Conservation (phyloP, 2,329 filamentous ascomycete genomes). For the Xylariaceae sp. region DNA sequence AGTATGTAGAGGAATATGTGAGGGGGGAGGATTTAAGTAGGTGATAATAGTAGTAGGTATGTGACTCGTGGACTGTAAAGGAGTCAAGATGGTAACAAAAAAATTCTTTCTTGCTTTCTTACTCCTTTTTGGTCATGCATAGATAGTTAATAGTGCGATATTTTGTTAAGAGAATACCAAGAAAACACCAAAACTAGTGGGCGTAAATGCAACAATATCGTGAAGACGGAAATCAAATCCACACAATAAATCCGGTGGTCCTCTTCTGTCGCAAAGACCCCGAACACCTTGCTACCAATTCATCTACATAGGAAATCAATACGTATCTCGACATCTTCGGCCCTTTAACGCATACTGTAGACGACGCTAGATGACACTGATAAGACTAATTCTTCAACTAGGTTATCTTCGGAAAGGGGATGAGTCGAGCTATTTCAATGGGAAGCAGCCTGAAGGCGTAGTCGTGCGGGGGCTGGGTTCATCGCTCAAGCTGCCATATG, state of each 20-base stretch:
- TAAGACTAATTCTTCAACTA: slow-evolving; percentile 3
- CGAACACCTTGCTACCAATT: slow-evolving; percentile 25
- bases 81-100: background rate
- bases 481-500: slow-evolving; percentile 28
- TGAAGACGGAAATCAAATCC: background rate
- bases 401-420: background rate
- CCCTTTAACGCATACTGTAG: slow-evolving; percentile 28
- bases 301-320: slow-evolving; percentile 26
- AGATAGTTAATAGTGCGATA: background rate
- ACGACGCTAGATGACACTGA: slow-evolving; percentile 14
- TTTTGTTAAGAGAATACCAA: background rate
- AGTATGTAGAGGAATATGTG: background rate
- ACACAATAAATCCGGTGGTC: slow-evolving; percentile 1
- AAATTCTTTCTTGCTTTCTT: background rate
- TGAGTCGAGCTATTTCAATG: background rate
- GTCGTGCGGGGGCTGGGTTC: slow-evolving; percentile 39
- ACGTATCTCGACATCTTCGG: slow-evolving; percentile 20
- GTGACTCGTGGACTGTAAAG: background rate
- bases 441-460: slow-evolving; percentile 17
- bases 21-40: background rate
- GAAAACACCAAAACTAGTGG: background rate
- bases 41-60: background rate
- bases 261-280: slow-evolving; percentile 4
- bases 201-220: slow-evolving; percentile 10
- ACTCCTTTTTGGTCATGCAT: background rate